Base-by-base conservation (phyloP, 352 stramenopile species). In the Globisporangium heterothallicum region DNA sequence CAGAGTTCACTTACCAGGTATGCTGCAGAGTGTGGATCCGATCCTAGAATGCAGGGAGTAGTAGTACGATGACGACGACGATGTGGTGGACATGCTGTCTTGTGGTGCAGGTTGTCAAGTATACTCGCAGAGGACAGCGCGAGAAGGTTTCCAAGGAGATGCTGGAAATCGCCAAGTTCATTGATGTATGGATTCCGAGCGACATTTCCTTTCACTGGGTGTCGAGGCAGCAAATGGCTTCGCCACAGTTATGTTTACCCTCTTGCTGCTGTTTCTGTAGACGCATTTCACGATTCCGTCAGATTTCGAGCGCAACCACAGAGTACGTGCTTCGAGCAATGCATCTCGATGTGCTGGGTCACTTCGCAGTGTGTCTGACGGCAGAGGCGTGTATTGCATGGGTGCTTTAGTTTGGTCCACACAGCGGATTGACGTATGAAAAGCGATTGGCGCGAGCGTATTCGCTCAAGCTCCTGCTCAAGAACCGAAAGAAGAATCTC, bases 351-450 rank as follows among this genome's bases (percentile, higher is more conserved):
- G n/a, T 38, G 12, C n/a, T 10, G n/a, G 6, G 3, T 38, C 10
- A 34, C n/a, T 38, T 10, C 32, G 5, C 32, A n/a, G 30, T 36
- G 10, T 36, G 10, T 47, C 29, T 44, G 40, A 45, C 2, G 16
- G 6, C 14, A 8, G 14, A 45, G 14, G 8, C 16, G 6, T 35
- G 32, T 55, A 32, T 18, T 26, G 21, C 10, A 42, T 48, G 53
- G 1, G 21, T 48, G 49, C 18, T 35, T 32, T 43, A 86, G 72
- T 87, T 77, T 26, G 78, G 78, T 7, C 72, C 74, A 26, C 64
- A 84, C 40, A 87, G 75, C 34, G 78, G 78, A 6, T 32, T 85
- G 25, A 81, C 74, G 14, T 87, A 70, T 51, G 72, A 86, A 40
- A 69, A 59, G 48, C 70, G 78, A 8, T 35, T 89, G 48, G 42